A percentile compares a stretch with the other conserved stretches of the same genome.
Evolutionary conservation across 306 rosid genomes (phyloP).

Genomic region (Ziziphus jujuba): DNA sequence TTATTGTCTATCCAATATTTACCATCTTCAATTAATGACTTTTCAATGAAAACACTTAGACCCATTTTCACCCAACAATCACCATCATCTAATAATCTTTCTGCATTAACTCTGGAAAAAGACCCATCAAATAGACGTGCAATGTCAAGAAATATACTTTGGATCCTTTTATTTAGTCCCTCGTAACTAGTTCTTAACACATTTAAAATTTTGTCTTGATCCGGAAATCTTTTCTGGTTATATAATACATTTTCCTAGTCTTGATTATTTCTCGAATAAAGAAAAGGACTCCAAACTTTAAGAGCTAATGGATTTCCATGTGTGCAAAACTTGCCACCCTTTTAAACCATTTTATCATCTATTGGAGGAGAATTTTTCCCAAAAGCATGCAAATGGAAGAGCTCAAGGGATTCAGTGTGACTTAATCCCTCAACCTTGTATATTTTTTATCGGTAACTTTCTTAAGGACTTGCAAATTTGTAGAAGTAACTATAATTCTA

Average conservation of each 20-base stretch:
- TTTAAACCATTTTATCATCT: too few species aligned
- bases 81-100: background rate
- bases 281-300: background rate
- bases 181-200: background rate
- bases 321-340: background rate
- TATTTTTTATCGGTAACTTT: too few species aligned
- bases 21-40: too few species aligned
- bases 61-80: too few species aligned
- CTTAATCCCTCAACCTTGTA: too few species aligned
- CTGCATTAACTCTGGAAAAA: background rate
- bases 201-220: background rate
- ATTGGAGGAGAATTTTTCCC: too few species aligned
- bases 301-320: background rate
- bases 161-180: background rate
- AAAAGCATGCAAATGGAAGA: too few species aligned
- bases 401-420: too few species aligned
- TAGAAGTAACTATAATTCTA: too few species aligned
- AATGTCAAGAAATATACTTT: slow-evolving; percentile 7
- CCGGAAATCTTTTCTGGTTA: background rate
- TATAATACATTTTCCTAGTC: background rate
- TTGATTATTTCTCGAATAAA: background rate
- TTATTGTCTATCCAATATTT: too few species aligned
- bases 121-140: slow-evolving; percentile 2
- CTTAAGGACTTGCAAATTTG: too few species aligned
- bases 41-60: too few species aligned